Evolutionary conservation across 2,329 filamentous ascomycete genomes (phyloP).

Genomic region (Diaporthe nobilis): DNA sequence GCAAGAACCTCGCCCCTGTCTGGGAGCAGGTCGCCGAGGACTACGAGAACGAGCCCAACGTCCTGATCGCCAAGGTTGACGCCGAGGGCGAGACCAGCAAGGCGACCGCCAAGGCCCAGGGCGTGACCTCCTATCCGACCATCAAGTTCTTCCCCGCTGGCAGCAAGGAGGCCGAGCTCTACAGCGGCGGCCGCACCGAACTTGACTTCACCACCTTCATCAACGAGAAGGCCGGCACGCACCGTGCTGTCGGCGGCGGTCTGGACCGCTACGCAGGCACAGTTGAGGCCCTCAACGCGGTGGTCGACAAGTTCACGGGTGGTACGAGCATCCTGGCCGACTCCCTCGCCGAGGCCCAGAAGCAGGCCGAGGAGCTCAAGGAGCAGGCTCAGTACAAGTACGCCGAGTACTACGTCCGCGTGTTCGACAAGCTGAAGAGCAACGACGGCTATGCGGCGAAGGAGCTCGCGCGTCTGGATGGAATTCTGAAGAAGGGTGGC

Average conservation of each 20-base stretch:
- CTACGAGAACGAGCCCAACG: slow-evolving; percentile 82
- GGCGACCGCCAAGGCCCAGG: slow-evolving; percentile 80
- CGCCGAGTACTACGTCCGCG: slow-evolving; percentile 93
- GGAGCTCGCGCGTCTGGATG: slow-evolving; percentile 85
- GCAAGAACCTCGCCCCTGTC: slow-evolving; percentile 90
- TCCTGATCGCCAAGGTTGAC: slow-evolving; percentile 95
- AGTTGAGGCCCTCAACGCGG: slow-evolving; percentile 80
- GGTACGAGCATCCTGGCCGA: slow-evolving; percentile 71
- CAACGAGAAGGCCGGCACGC: slow-evolving; percentile 90
- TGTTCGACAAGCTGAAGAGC: slow-evolving; percentile 85
- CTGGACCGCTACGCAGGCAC: slow-evolving; percentile 86
- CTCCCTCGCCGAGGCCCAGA: slow-evolving; percentile 79
- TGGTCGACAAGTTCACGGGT: slow-evolving; percentile 81
- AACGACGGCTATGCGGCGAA: slow-evolving; percentile 86
- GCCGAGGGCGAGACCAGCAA: slow-evolving; percentile 91
- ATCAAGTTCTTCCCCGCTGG: slow-evolving; percentile 98
- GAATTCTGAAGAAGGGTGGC: slow-evolving; percentile 87
- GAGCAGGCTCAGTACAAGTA: slow-evolving; percentile 78
- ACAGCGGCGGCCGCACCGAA: slow-evolving; percentile 83
- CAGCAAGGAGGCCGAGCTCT: slow-evolving; percentile 78
- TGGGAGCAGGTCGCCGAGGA: slow-evolving; percentile 91
- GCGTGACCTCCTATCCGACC: slow-evolving; percentile 90
- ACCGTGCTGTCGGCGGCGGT: slow-evolving; percentile 85
- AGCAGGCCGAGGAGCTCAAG: slow-evolving; percentile 76
- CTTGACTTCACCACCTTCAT: slow-evolving; percentile 83